Evolutionary conservation across 148 eudicot genomes (phyloP), one percentile per base, ranked within the genome.

Genomic region (Beta vulgaris): DNA sequence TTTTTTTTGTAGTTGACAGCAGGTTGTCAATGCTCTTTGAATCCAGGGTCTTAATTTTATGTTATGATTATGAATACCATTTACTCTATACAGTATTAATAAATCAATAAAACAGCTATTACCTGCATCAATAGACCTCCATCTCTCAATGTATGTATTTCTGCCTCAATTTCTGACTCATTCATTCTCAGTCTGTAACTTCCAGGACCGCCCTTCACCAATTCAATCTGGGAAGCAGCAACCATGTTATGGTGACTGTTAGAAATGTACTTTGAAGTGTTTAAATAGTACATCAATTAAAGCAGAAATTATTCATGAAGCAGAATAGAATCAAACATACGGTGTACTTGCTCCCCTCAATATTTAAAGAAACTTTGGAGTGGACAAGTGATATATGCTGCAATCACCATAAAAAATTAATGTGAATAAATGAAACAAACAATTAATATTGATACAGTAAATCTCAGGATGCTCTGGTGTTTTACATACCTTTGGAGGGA

Each of bases 91-190:
- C 7, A 60, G n/a, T n/a, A n/a, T n/a, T n/a, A 28, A 25, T 43
- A 7, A 64, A 43, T 42, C 37, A 21, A 69, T 2, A 59, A 18
- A 44, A 25, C 16, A 67, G n/a, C 11, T 28, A 18, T 83, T 87
- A 83, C 99, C 93, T 93, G 98, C 97, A 96, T 96, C 67, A 96
- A 63, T 68, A 92, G 91, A 84, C 99, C 99, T 63, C 99, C 99
- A 81, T 96, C 99, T 73, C 99, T 91, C 76, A 96, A 82, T 69
- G 99, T 96, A 83, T 96, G 97, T 84, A 96, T 96, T 76, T 92
- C 99, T 53, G 98, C 99, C 82, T 96, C 99, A 81, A 96, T 80
- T 76, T 86, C 97, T 4, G 99, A 92, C 21, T 83, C 89, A 53
- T 96, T 96, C 97, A 96, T 77, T 76, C 69, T 88, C 86, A 96